These are phyloP conservation scores for Rhazya stricta DNA, from an alignment of 257 asterid species.

Conservation along the genomic window DNA sequence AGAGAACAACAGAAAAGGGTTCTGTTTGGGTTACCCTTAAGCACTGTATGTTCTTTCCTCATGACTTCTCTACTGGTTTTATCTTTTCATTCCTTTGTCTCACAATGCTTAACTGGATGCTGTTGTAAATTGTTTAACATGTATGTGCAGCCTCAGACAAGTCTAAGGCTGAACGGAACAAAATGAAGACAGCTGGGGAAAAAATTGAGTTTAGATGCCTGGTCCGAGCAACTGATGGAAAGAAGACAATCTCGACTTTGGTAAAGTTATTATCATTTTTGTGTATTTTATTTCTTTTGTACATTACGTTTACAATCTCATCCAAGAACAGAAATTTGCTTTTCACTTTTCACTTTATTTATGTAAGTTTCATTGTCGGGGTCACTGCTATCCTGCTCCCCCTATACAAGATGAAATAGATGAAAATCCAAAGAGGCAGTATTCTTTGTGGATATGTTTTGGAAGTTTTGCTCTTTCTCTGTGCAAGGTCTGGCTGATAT, in stretches of 20 bases:
- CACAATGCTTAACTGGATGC: not conserved
- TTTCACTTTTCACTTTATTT: too few species aligned
- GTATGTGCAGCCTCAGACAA: slow-evolving; percentile 63
- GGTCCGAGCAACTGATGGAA: slow-evolving; percentile 76
- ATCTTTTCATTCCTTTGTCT: not conserved
- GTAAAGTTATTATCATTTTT: slow-evolving; percentile 22
- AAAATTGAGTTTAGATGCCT: slow-evolving; percentile 66
- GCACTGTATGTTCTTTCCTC: slow-evolving; percentile 46
- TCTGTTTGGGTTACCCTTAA: slow-evolving; percentile 88
- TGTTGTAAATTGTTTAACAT: not conserved
- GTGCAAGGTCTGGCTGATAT: not conserved
- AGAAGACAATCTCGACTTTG: slow-evolving; percentile 65
- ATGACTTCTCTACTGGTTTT: not conserved
- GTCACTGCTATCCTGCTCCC: not conserved
- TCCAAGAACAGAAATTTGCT: not conserved
- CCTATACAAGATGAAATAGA: not conserved
- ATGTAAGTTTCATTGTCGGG: too few species aligned
- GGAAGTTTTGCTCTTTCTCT: not conserved
- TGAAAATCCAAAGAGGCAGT: not conserved
- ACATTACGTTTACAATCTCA: not conserved
- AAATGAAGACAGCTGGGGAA: slow-evolving; percentile 59
- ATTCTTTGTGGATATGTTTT: not conserved
- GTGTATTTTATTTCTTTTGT: not conserved
- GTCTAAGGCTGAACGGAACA: slow-evolving; percentile 58
- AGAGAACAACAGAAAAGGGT: slow-evolving; percentile 71